Evolutionary conservation across 139 green algal genomes (phyloP), one percentile per base, ranked within the genome.

Genomic region (Chlamydomonas schloesseri): DNA sequence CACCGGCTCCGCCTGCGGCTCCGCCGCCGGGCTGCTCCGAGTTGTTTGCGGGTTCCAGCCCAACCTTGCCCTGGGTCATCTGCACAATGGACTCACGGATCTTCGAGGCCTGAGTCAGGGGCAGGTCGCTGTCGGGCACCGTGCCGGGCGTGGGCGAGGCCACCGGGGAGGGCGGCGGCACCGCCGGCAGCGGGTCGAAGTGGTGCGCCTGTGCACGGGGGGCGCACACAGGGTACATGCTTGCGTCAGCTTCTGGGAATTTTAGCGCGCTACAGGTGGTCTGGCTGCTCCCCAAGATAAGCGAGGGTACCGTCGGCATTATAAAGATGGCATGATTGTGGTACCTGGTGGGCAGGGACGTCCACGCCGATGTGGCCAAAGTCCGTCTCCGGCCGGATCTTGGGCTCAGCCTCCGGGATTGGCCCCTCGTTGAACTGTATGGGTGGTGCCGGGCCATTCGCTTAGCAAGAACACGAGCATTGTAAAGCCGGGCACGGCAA

Each of bases 141-240:
- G 26, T 33, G 62, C 2, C 62, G 26, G 24, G 10, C 26, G 26
- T 33, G 62, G 26, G n/a, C n/a, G 8, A 5, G 6, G 20, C 20
- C 69, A 34, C 73, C 6, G 31, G 47, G 6, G 23, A 20, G 24
- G 36, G 18, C 62, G 78, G 46, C 20, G 23, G 58, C 21, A 36
- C 29, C 14, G 34, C 53, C 28, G 81, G 34, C 14, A 87, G 68
- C 14, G 81, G 81, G 10, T 87, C 81, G 47, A 80, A 87, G 34
- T 79, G 33, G 81, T 87, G 81, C 28, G 33, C 37, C 79, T 85
- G 79, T n/a, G n/a, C n/a, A n/a, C n/a, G n/a, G n/a, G n/a, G n/a
- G n/a, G n/a, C n/a, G n/a, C n/a, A n/a, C n/a, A n/a, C n/a, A n/a
- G n/a, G n/a, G n/a, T n/a, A n/a, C n/a, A n/a, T n/a, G n/a, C n/a